Evolutionary conservation across 208 protist genomes (phyloP), one percentile per base, ranked within the genome.

Genomic region (Tritrichomonas musculus): DNA sequence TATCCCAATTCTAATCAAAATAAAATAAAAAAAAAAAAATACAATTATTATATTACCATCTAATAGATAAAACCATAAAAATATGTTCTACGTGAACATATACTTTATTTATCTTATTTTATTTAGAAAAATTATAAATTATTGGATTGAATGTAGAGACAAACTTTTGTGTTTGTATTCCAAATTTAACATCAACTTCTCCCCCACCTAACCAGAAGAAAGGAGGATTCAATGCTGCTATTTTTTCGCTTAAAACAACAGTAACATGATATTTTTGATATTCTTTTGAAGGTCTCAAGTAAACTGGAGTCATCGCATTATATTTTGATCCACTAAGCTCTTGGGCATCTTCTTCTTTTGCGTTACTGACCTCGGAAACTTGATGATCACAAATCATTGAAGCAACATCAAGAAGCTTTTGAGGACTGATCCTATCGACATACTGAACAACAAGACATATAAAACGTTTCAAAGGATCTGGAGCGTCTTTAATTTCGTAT

Each of bases 301-400:
- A 84, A n/a, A 84, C 73, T 84, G 73, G 73, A 33, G 73, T 84
- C 73, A 84, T 84, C 25, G 73, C 73, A 44, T 84, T 84, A 20
- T 84, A 14, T 44, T 53, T 53, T 53, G 73, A 49, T 11, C 73
- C 73, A 33, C n/a, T 84, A 1, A 84, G 44, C 20, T 84, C 25
- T 84, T 5, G 22, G 13, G 73, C 73, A 25, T n/a, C 22, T 22
- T 84, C 41, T n/a, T 84, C 73, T 14, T 49, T 20, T 1, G 73
- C 73, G 1, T 39, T 8, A 2, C 17, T 53, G 44, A 84, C 39
- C 4, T 84, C 41, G 8, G 73, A 33, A 25, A 84, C 73, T 33
- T 84, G 49, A 1, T 49, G 49, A 1, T 25, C 44, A 53, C 17
- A n/a, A 13, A 53, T 9, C 9, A 25, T 53, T 33, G 73, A 84